Percentiles rank a stretch among this genome's conserved stretches.
These are phyloP conservation scores for Mycena amicta DNA, from an alignment of 768 basidiomycete species.

Conservation along the genomic window DNA sequence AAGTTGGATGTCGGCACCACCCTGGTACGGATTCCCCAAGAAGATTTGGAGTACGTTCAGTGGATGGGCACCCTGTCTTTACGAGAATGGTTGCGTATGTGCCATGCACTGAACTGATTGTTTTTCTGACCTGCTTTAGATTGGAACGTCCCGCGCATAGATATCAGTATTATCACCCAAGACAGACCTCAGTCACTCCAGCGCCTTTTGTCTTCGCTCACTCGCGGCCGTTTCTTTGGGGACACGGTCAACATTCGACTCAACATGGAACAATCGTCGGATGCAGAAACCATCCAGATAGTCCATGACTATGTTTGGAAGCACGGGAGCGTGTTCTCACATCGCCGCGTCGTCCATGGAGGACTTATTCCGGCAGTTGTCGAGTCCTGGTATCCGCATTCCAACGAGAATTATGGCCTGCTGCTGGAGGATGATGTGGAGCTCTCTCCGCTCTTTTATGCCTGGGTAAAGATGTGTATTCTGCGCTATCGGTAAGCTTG, in stretches of 20 bases:
- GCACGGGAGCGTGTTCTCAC: constrained; percentile 59
- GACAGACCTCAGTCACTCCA: constrained; percentile 70
- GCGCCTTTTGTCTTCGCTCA: constrained; percentile 67
- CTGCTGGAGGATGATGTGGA: constrained; percentile 88
- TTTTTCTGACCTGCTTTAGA: constrained; percentile 45
- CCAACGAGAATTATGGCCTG: constrained; percentile 74
- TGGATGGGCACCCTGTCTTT: constrained; percentile 68
- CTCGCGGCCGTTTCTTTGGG: constrained; percentile 63
- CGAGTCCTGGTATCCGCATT: constrained; percentile 85
- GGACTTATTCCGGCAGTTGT: constrained; percentile 83
- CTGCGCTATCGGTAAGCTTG: constrained; percentile 66
- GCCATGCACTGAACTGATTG: constrained; percentile 4
- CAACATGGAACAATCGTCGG: constrained; percentile 77
- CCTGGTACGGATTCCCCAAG: constrained; percentile 46
- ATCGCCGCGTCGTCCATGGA: constrained; percentile 77
- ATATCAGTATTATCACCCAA: constrained; percentile 77
- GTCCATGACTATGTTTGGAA: constrained; percentile 58
- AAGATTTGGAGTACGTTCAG: constrained; percentile 51
- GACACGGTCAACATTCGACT: constrained; percentile 66
- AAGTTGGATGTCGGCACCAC: constrained; percentile 30
- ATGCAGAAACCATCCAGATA: constrained; percentile 57
- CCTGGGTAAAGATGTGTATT: constrained; percentile 82
- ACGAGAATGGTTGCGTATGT: constrained; percentile 59
- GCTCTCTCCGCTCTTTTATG: constrained; percentile 81
- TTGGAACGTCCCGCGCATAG: constrained; percentile 72